These are phyloP conservation scores for Botryosphaeria dothidea DNA, from an alignment of 2,329 filamentous ascomycete species.

Conservation along the genomic window DNA sequence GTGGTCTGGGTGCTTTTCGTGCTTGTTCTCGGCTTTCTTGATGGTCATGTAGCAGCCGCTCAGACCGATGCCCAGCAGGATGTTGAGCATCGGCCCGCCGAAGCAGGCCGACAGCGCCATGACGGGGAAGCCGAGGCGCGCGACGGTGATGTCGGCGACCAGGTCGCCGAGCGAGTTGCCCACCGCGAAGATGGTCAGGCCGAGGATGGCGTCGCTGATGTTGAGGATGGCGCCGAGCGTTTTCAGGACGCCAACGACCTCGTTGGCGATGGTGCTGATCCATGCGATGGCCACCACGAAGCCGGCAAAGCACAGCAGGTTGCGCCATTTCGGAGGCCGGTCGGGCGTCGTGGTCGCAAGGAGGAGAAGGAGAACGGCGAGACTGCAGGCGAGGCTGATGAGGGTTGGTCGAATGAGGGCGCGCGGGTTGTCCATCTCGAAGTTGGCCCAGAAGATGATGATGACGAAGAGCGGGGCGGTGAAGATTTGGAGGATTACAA, in stretches of 20 bases:
- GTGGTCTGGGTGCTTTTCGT: constrained; percentile 66
- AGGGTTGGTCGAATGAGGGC: constrained; percentile 60
- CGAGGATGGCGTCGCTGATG: constrained; percentile 93
- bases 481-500: constrained; percentile 81
- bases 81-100: constrained; percentile 98
- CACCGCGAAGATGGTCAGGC: constrained; percentile 92
- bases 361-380: constrained; percentile 66
- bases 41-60: constrained; percentile 87
- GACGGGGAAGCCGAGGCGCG: constrained; percentile 88
- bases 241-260: constrained; percentile 94
- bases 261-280: constrained; percentile 93
- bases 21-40: constrained; percentile 63
- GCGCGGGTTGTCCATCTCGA: constrained; percentile 55
- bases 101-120: constrained; percentile 96
- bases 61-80: constrained; percentile 90
- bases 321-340: constrained; percentile 71
- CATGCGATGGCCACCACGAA: constrained; percentile 91
- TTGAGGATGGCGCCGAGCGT: constrained; percentile 86
- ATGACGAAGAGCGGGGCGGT: constrained; percentile 83
- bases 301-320: constrained; percentile 80
- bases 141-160: constrained; percentile 92
- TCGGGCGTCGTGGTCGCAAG: constrained; percentile 68
- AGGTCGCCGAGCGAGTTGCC: constrained; percentile 94
- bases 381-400: constrained; percentile 54
- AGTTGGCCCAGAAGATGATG: constrained; percentile 72